Evolutionary conservation across 257 asterid genomes (phyloP), one percentile per base, ranked within the genome.

Genomic region (Solanum corneliomulleri): DNA sequence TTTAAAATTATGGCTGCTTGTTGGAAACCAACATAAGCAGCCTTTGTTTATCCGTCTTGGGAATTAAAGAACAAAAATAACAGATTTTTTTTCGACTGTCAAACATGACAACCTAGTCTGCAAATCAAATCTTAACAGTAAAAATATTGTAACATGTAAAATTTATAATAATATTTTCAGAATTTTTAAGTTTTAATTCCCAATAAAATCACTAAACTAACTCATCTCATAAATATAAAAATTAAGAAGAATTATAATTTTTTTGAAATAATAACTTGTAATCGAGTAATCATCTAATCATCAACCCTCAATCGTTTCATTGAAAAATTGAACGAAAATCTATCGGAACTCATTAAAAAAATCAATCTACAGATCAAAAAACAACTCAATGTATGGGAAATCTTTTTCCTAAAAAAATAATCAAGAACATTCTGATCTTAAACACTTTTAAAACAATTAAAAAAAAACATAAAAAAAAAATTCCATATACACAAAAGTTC

Each of bases 81-180:
- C 87, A 71, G 75, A 82, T 66, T 66, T 49, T 87, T 47, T 86
- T 6, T 13, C 37, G 27, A 72, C 69, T 47, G 87, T 56, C 42
- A 85, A 89, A 86, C 88, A 87, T 87, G 88, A 89, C 87, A 49
- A 49, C 66, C 84, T 82, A 3, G 41, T 69, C 91, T 82, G 90
- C 89, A 86, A 84, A 88, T 77, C 90, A 88, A 90, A 90, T 90
- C 91, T 84, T 74, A 88, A 90, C 91, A 90, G 91, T 90, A 90
- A 39, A 81, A 72, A 80, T 52, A 18, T 58, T 11, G 58, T 9
- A 78, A 78, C 15, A 3, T 15, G 11, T 52, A 49, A 49, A 49
- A 5, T 31, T 81, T 3, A 15, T 29, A 11, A 7, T 29, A 29
- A 81, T 45, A 69, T 49, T 81, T 81, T 49, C 42, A 78, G 11